These are phyloP conservation scores for Colletotrichum zoysiae DNA, from an alignment of 2,329 filamentous ascomycete genomes.

Conservation along the genomic window DNA sequence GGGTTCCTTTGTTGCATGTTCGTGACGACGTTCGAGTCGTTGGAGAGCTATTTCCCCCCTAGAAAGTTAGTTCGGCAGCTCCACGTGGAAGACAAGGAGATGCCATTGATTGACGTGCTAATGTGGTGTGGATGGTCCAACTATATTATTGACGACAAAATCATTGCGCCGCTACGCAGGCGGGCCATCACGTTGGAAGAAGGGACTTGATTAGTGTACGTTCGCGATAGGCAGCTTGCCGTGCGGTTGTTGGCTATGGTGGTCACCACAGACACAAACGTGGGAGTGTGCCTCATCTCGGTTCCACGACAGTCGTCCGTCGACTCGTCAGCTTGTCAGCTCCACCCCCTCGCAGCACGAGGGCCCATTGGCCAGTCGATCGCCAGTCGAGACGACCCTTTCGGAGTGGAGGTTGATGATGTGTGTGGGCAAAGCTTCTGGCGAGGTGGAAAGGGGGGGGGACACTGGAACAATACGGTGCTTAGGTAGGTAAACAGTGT, in stretches of 20 bases:
- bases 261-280: not conserved
- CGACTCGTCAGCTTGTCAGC: slow-evolving; percentile 1
- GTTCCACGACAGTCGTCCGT: slow-evolving; percentile 10
- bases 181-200: not conserved
- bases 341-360: slow-evolving; percentile 5
- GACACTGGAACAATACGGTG: not conserved
- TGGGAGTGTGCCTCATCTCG: slow-evolving; percentile 30
- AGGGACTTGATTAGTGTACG: not conserved
- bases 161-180: slow-evolving; percentile 3
- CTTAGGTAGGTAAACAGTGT: not conserved
- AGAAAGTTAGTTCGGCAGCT: slow-evolving; percentile 23
- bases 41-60: not conserved
- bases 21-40: not conserved
- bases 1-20: not conserved
- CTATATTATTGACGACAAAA: slow-evolving; percentile 10
- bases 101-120: slow-evolving; percentile 7
- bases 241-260: not conserved
- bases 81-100: slow-evolving; percentile 41
- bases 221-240: slow-evolving; percentile 5
- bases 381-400: slow-evolving; percentile 6
- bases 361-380: slow-evolving; percentile 11
- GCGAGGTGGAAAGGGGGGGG: not conserved
- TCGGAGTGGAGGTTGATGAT: slow-evolving; percentile 26
- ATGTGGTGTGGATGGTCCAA: slow-evolving; percentile 1
- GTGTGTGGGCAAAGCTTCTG: slow-evolving; percentile 30